Evolutionary conservation across 2,329 filamentous ascomycete species (phyloP).

Genomic region (Scytalidium sp.): DNA sequence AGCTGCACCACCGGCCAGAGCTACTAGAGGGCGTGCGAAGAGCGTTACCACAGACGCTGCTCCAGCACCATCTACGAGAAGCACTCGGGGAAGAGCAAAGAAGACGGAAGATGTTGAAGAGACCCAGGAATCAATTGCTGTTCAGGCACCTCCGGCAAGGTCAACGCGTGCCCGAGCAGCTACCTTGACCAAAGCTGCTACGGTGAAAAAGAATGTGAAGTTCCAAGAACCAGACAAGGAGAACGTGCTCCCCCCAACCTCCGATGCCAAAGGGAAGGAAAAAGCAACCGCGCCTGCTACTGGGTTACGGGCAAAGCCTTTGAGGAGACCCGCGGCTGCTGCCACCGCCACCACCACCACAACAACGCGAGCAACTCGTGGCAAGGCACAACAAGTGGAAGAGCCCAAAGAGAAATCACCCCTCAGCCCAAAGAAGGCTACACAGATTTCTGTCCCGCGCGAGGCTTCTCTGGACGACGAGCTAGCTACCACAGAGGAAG

Average conservation of each 20-base stretch:
- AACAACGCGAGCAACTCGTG: constrained; percentile 24
- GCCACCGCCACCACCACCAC: constrained; percentile 22
- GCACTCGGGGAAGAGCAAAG: constrained; percentile 23
- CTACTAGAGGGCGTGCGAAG: constrained; percentile 42
- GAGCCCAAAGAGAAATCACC: constrained; percentile 40
- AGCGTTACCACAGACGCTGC: constrained; percentile 29
- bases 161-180: constrained; percentile 32
- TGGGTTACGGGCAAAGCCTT: constrained; percentile 43
- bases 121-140: constrained; percentile 19
- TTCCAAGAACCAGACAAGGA: constrained; percentile 63
- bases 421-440: constrained; percentile 63
- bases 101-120: constrained; percentile 17
- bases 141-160: constrained; percentile 35
- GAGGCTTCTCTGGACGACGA: constrained; percentile 57
- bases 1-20: constrained; percentile 23
- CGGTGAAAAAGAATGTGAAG: constrained; percentile 58
- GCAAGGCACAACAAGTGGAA: constrained; percentile 23
- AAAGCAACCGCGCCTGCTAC: constrained; percentile 32
- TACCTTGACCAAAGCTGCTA: constrained; percentile 38
- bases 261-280: constrained; percentile 34
- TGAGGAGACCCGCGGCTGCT: constrained; percentile 41
- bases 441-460: constrained; percentile 46
- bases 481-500: constrained; percentile 49
- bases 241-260: constrained; percentile 48
- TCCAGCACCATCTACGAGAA: not conserved